phyloP scores from a whole-genome alignment of 2,329 filamentous ascomycete genomes.

The Coniosporium tulheliwenetii region DNA sequence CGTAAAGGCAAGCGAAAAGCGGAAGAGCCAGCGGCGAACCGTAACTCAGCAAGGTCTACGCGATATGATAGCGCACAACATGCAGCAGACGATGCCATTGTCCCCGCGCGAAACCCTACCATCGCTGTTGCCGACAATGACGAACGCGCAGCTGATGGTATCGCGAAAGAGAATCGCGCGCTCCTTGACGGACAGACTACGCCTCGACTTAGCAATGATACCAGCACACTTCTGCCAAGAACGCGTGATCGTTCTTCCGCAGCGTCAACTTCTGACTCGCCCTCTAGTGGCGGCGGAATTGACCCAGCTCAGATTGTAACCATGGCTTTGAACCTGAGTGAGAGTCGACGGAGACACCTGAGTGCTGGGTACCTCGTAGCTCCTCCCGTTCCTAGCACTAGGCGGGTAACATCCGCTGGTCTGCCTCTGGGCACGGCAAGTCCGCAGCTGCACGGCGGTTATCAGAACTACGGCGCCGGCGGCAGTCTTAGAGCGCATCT shows the following conservation, averaged over 20 bases:
- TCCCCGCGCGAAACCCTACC: neutral
- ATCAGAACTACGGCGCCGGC: conserved; percentile 27
- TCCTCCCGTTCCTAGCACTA: conserved; percentile 32
- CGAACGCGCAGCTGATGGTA: neutral
- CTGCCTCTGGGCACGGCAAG: conserved; percentile 10
- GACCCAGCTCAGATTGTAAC: conserved; percentile 85
- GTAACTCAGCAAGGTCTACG: neutral
- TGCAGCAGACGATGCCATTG: neutral
- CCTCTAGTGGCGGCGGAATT: conserved; percentile 35
- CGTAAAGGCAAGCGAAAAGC: conserved; percentile 23
- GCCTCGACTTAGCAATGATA: conserved; percentile 7
- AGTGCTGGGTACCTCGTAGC: conserved; percentile 39
- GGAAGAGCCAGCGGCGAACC: conserved; percentile 10
- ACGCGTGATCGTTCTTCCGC: conserved; percentile 5
- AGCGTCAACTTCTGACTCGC: conserved; percentile 12
- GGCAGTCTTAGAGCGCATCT: conserved; percentile 52
- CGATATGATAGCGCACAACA: neutral
- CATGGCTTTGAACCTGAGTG: conserved; percentile 77
- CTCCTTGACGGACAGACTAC: conserved; percentile 8
- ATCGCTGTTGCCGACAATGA: neutral
- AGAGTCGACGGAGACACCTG: conserved; percentile 53
- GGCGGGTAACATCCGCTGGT: conserved; percentile 27
- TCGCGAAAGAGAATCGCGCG: neutral
- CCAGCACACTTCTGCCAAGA: conserved; percentile 12
- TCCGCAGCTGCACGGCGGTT: conserved; percentile 14